These are phyloP conservation scores for Globisporangium emineosum DNA, from an alignment of 352 stramenopile genomes.

Conservation along the genomic window DNA sequence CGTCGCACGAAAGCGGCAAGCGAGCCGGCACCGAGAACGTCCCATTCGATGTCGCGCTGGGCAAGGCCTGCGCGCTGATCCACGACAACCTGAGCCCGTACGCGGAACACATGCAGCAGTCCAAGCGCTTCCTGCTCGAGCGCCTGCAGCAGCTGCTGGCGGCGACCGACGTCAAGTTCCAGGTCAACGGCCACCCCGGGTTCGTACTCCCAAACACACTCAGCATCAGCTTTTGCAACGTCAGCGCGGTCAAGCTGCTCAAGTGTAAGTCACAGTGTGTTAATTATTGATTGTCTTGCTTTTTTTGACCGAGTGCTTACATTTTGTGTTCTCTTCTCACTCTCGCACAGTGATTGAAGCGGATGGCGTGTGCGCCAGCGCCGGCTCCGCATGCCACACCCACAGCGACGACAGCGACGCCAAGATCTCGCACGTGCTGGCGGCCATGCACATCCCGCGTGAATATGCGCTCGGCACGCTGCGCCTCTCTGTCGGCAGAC, in stretches of 20 bases:
- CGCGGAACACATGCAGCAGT: conserved; percentile 61
- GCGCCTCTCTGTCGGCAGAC: conserved; percentile 91
- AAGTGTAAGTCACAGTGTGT: too few species aligned
- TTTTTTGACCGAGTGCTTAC: background rate
- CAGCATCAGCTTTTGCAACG: conserved; percentile 90
- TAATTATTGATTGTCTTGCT: too few species aligned
- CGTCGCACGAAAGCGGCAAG: conserved; percentile 89
- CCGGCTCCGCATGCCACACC: conserved; percentile 93
- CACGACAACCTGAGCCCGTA: conserved; percentile 74
- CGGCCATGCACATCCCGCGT: conserved; percentile 89
- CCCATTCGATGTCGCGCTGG: conserved; percentile 92
- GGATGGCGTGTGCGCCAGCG: conserved; percentile 85
- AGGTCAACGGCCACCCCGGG: conserved; percentile 83
- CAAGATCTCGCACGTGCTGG: conserved; percentile 88
- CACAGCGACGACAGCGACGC: conserved; percentile 46
- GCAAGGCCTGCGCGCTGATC: conserved; percentile 72
- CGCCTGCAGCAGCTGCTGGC: conserved; percentile 49
- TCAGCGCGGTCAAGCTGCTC: conserved; percentile 86
- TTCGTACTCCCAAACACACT: conserved; percentile 95
- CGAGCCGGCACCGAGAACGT: conserved; percentile 97
- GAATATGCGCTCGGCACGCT: conserved; percentile 93
- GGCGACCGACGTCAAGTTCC: conserved; percentile 48
- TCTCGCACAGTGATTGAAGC: conserved; percentile 64
- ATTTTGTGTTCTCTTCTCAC: background rate
- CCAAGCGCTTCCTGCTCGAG: conserved; percentile 48